Base-by-base conservation (phyloP, 495 filamentous ascomycete species). In the Penicillium flavigenum region DNA sequence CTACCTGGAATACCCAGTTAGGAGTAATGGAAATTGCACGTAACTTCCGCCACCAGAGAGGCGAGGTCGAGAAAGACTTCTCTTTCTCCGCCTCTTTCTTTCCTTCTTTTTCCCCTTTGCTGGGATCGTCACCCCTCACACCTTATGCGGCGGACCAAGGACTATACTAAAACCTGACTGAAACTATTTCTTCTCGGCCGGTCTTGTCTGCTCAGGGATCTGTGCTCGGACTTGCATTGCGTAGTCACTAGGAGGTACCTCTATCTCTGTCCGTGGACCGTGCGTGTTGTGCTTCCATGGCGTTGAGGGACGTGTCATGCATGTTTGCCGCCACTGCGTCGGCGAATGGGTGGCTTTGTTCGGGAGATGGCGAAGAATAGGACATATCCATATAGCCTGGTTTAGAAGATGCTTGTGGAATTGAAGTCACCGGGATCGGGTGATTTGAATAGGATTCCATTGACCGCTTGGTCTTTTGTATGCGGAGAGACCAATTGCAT, bases 261-360 rank as follows among this genome's bases (percentile, higher is more conserved):
- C 26, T 50, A 3, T 46, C 1, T 26, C 5, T 48, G 10, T 11
- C 19, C 36, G 51, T 45, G 24, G 38, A 42, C 17, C 5, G 27
- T 43, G 32, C n/a, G 27, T 32, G 39, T 44, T 38, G 31, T 54
- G 43, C 51, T 24, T 47, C 27, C 39, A 38, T 20, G 38, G 51
- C 44, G 38, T 32, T 52, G 27, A 29, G 52, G 60, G 58, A 47
- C 58, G 56, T 65, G 63, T 62, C 49, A 57, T 63, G 65, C 60
- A 63, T 65, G 26, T 53, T 53, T 47, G 46, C 62, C 57, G 59
- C 59, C 63, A 65, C 59, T 49, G 51, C 7, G 17, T 42, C 24
- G 38, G 38, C 49, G 34, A 51, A 24, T 51, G 3, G 14, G 41
- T 26, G 3, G 6, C 53, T 45, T 51, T 9, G 51, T 43, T 26